A percentile compares a stretch with the other conserved stretches of the same genome.
Evolutionary conservation across 495 filamentous ascomycete genomes (phyloP).

Genomic region (Echria macrotheca): DNA sequence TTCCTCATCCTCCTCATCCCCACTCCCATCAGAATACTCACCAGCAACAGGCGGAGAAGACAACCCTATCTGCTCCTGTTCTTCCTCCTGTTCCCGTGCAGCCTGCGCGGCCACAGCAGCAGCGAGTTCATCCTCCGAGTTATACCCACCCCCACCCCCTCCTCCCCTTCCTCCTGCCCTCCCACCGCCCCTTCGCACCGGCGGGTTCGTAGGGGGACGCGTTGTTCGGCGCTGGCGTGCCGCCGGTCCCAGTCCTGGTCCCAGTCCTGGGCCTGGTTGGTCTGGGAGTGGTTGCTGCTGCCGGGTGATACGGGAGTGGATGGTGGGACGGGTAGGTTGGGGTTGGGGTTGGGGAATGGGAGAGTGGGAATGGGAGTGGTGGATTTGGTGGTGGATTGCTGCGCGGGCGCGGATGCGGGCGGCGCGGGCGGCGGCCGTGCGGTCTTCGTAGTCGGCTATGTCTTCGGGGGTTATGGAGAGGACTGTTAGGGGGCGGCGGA

Average conservation of each 20-base stretch:
- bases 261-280: no score
- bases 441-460: conserved; percentile 68
- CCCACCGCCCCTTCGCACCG: no score
- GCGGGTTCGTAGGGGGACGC: no score
- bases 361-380: neutral
- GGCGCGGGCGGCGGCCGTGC: conserved; percentile 24
- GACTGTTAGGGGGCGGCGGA: conserved; percentile 73
- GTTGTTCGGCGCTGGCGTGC: no score
- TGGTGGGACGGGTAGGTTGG: neutral
- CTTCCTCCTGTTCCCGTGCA: no score
- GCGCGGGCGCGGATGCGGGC: neutral
- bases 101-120: no score
- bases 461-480: conserved; percentile 77
- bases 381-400: neutral
- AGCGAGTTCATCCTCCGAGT: no score
- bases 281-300: no score
- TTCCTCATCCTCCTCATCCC: conserved; percentile 23
- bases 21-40: conserved; percentile 9
- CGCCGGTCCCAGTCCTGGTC: no score
- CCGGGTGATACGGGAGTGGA: neutral
- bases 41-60: no score
- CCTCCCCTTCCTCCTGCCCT: no score
- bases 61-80: neutral
- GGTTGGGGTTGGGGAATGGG: neutral
- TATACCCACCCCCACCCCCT: no score